Percentiles rank a stretch among this genome's conserved stretches.
Evolutionary conservation across 148 eudicot genomes (phyloP).

Genomic region (Vaccinium corymbosum): DNA sequence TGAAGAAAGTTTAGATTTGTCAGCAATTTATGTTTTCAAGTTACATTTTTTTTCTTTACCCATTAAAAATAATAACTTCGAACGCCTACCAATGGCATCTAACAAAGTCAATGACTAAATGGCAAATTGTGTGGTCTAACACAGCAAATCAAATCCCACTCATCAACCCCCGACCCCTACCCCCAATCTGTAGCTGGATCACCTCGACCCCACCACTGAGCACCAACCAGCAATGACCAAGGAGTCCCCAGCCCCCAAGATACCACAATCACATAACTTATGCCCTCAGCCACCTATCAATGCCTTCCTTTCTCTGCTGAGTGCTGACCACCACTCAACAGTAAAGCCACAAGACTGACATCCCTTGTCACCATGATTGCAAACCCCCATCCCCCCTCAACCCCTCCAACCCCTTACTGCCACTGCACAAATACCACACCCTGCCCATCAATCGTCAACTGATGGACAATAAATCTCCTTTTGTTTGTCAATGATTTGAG

Average conservation of each 20-base stretch:
- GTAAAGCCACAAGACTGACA: not conserved
- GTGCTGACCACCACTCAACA: not conserved
- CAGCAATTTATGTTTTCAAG: not conserved
- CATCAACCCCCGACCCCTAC: not conserved
- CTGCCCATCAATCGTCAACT: not conserved
- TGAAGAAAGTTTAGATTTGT: not conserved
- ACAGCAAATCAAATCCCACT: not conserved
- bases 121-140: not conserved
- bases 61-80: not conserved
- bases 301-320: not conserved
- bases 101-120: not conserved
- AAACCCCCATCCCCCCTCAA: not conserved
- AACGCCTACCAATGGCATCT: not conserved
- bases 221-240: not conserved
- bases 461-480: not conserved
- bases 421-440: not conserved
- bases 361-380: not conserved
- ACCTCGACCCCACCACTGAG: not conserved
- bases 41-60: not conserved
- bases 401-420: not conserved
- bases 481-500: not conserved
- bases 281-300: not conserved
- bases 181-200: not conserved
- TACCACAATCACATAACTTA: not conserved
- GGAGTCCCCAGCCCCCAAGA: not conserved